Evolutionary conservation across 1,139 yeast genomes (phyloP), one percentile per base, ranked within the genome.

Genomic region (Suhomyces kunorum): DNA sequence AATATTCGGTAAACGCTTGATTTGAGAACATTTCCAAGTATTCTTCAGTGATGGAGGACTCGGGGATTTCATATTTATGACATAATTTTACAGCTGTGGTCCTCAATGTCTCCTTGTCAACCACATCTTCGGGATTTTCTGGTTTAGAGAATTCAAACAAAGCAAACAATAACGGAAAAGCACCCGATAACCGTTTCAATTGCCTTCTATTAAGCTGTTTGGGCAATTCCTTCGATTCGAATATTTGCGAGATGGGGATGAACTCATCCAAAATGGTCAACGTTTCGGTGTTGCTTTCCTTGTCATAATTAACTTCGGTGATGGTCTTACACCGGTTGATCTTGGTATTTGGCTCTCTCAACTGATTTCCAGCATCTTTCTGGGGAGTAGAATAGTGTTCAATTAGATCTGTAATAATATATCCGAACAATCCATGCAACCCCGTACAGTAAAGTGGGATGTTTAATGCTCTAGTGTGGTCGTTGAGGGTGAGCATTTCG

Each of bases 401-500:
- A 14, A 88, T 77, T 45, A 92, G 70, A 60, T 94, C 98, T 3
- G 82, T 81, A 54, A 90, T 81, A 2, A 87, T 75, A 55, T 80
- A 87, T 1, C 96, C 97, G 58, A 78, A 88, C 59, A 89, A 66
- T 0, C 98, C 98, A 58, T 84, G 86, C 7, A 81, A 58, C 0
- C 83, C 85, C 0, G 87, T 66, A 4, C 78, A 74, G 58, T 87
- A 88, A 29, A 92, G 68, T 2, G 95, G 87, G 24, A 82, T 75
- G 23, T 68, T 68, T 19, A 73, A 64, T 2, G 55, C 42, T 49
- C 97, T 74, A 3, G 90, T 74, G 18, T 73, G 60, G 0, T 54
- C 53, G 55, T 88, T 87, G 26, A 84, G 51, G 13, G 54, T 46
- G 7, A 65, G 41, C 9, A 79, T 62, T 27, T 80, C 74, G 0